Base-by-base conservation (phyloP, 306 rosid species). In the Dalbergia oliveri region DNA sequence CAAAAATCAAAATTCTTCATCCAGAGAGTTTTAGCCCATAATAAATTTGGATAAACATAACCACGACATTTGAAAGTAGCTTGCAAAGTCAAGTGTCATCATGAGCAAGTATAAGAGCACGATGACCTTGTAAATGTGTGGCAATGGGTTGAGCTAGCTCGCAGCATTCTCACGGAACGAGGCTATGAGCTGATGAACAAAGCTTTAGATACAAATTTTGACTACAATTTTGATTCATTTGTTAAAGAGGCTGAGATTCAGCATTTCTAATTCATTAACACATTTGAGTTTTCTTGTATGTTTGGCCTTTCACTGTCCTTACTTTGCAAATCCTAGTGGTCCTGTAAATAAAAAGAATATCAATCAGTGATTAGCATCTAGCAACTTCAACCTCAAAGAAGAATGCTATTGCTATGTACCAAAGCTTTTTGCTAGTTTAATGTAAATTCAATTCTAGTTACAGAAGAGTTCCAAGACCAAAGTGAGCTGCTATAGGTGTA, bases 131-230 rank as follows among this genome's bases (percentile, higher is more conserved):
- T 65, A 26, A 56, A 54, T 33, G 39, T 6, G 76, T 16, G 23
- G 21, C 9, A 45, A 61, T 51, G 65, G 63, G 73, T 72, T 15
- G 39, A 26, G 39, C 59, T 51, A 72, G n/a, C 67, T 26, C 54
- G 18, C 18, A 3, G 12, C 12, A 47, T 47, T 3, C 15, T 47
- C 15, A 47, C 15, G 5, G 53, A 47, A 12, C n/a, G 12, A 47
- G 53, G 53, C 15, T 12, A 37, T 47, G 53, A 50, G 56, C 14
- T 50, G 53, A 68, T 31, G 54, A 53, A 41, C 41, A 53, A 80
- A 53, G 11, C 66, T 71, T 71, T 44, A 69, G 59, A 37, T 9
- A 44, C 51, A 69, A 34, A 60, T 61, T 69, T 35, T 70, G 44
- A 43, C 49, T 43, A 41, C 34, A 37, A 37, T 37, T 37, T 37